Conservation (phyloP, 208 protist species). For the Endotrypanum monterogeii region DNA sequence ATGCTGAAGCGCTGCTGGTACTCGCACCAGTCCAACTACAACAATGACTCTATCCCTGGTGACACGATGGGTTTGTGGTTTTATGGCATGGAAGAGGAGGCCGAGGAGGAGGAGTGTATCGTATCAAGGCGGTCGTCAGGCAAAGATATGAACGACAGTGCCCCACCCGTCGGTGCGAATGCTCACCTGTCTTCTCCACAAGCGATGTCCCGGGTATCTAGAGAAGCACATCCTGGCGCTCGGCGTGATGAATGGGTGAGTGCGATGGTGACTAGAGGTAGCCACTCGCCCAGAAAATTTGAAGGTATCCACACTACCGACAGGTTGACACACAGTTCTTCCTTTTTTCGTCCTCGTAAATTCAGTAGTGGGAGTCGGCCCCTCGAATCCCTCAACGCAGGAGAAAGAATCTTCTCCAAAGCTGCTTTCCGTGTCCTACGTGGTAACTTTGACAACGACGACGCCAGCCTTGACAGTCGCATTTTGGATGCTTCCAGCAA, state of each 20-base stretch:
- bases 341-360: background rate
- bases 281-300: background rate
- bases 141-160: constrained; percentile 7
- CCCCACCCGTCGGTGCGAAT: constrained; percentile 22
- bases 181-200: constrained; percentile 1
- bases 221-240: background rate
- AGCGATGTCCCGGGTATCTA: background rate
- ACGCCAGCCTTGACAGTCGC: constrained; percentile 42
- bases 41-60: background rate
- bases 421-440: constrained; percentile 28
- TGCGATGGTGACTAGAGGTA: background rate
- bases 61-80: constrained; percentile 6
- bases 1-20: background rate
- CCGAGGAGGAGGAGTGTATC: constrained; percentile 1
- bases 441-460: constrained; percentile 28
- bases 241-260: background rate
- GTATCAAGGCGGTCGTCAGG: background rate
- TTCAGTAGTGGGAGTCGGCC: background rate
- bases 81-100: constrained; percentile 2
- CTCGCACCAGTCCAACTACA: background rate
- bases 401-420: background rate
- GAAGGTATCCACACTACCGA: too few relatives aligned
- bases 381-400: background rate
- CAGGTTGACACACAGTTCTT: background rate
- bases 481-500: background rate